Percentiles rank a stretch among this genome's conserved stretches.
Conservation (phyloP, 345 rosid species). For the Crucihimalaya himalaica region DNA sequence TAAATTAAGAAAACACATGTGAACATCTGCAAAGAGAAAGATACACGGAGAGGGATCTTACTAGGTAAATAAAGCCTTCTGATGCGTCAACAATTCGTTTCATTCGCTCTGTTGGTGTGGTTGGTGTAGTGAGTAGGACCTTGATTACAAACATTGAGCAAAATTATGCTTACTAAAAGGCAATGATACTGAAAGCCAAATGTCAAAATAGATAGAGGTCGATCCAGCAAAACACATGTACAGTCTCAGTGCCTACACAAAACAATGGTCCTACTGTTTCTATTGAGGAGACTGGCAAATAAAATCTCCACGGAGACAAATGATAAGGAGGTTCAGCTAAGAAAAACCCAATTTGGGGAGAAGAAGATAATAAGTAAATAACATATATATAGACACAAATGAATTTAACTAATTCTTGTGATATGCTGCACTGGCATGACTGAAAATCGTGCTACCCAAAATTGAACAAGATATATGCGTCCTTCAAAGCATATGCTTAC, state of each 20-base stretch:
- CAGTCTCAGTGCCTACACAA: slow-evolving; percentile 11
- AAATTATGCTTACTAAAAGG: neutral
- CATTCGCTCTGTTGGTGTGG: slow-evolving; percentile 78
- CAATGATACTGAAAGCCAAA: neutral
- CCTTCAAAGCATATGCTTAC: slow-evolving; percentile 34
- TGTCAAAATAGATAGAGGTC: neutral
- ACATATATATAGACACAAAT: neutral
- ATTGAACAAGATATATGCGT: neutral
- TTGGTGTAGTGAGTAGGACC: slow-evolving; percentile 91
- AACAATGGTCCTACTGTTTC: slow-evolving; percentile 21
- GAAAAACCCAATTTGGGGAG: neutral
- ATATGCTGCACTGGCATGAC: slow-evolving; percentile 20
- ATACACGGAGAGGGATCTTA: slow-evolving; percentile 44
- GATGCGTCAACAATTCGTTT: slow-evolving; percentile 76
- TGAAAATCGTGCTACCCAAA: neutral
- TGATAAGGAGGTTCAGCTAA: neutral
- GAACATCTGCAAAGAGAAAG: slow-evolving; percentile 8
- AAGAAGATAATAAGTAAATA: neutral
- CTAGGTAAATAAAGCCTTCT: slow-evolving; percentile 89
- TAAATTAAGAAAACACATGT: neutral
- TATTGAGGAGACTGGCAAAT: neutral
- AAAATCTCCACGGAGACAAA: neutral
- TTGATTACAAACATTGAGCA: slow-evolving; percentile 37
- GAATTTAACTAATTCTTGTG: neutral
- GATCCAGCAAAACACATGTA: slow-evolving; percentile 5